Conservation (phyloP, 805 yeast genomes). For the Priceomyces fermenticarens region DNA sequence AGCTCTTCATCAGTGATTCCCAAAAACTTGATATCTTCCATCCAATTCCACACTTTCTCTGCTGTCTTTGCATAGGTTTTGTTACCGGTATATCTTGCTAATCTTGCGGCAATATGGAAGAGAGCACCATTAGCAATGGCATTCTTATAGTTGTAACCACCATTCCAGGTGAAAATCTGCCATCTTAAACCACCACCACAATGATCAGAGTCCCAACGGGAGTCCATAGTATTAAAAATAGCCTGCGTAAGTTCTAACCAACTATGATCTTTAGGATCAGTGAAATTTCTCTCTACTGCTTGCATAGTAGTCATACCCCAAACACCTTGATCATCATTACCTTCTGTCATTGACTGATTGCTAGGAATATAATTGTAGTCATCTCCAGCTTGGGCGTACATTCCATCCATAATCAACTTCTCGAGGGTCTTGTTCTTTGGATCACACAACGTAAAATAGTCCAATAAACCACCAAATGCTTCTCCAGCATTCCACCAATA, state of each 20-base stretch:
- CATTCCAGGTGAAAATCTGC: slow-evolving; percentile 94
- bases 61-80: slow-evolving; percentile 72
- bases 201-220: slow-evolving; percentile 72
- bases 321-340: slow-evolving; percentile 53
- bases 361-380: slow-evolving; percentile 41
- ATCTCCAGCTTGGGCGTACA: slow-evolving; percentile 43
- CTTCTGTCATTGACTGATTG: slow-evolving; percentile 47
- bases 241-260: slow-evolving; percentile 90
- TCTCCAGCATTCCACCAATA: slow-evolving; percentile 57
- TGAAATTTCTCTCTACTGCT: slow-evolving; percentile 45
- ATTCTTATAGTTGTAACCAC: slow-evolving; percentile 92
- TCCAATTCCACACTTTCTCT: slow-evolving; percentile 78
- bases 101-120: slow-evolving; percentile 82
- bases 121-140: slow-evolving; percentile 88
- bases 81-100: slow-evolving; percentile 80
- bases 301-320: slow-evolving; percentile 48
- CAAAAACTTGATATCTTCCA: slow-evolving; percentile 42
- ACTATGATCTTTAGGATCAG: slow-evolving; percentile 50
- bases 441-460: slow-evolving; percentile 39
- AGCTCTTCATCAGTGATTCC: slow-evolving; percentile 22
- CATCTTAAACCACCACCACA: slow-evolving; percentile 93
- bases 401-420: slow-evolving; percentile 30
- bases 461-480: slow-evolving; percentile 47
- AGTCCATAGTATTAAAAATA: slow-evolving; percentile 84
- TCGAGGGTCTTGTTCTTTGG: slow-evolving; percentile 29